These are phyloP conservation scores for Phytophthora boehmeriae DNA, from an alignment of 352 stramenopile genomes.

Conservation along the genomic window DNA sequence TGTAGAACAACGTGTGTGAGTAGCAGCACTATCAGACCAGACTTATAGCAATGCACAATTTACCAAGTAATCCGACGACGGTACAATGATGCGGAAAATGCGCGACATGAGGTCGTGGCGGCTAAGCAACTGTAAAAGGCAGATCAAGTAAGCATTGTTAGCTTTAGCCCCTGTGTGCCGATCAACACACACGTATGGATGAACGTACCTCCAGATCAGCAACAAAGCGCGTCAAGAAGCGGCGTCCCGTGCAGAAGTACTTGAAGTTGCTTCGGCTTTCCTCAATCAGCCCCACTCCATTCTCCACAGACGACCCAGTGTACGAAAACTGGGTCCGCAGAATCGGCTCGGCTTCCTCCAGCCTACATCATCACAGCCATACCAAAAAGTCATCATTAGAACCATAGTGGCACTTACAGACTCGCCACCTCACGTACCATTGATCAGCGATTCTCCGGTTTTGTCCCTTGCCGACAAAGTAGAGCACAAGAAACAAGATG, in stretches of 20 bases:
- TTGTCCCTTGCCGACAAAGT: slow-evolving; percentile 68
- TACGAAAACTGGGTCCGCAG: slow-evolving; percentile 78
- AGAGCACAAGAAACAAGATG: slow-evolving; percentile 59
- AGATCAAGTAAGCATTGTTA: slow-evolving; percentile 2
- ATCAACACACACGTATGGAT: background rate
- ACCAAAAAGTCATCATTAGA: background rate
- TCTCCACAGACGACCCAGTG: slow-evolving; percentile 63
- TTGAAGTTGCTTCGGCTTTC: slow-evolving; percentile 83
- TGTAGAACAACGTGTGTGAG: slow-evolving; percentile 2
- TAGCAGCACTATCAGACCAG: background rate
- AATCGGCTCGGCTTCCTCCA: slow-evolving; percentile 68
- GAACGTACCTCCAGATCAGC: slow-evolving; percentile 58
- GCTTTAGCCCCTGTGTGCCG: background rate
- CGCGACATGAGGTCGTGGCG: slow-evolving; percentile 73
- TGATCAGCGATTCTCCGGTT: slow-evolving; percentile 71
- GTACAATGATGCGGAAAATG: slow-evolving; percentile 52
- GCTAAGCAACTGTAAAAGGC: slow-evolving; percentile 37
- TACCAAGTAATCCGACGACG: slow-evolving; percentile 61
- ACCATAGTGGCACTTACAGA: no score
- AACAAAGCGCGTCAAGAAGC: slow-evolving; percentile 78
- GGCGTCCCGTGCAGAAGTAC: slow-evolving; percentile 84
- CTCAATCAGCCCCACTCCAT: slow-evolving; percentile 66
- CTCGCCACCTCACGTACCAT: slow-evolving; percentile 42
- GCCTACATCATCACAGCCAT: slow-evolving; percentile 33
- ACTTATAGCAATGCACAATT: background rate